Conservation (phyloP, 768 basidiomycete species). For the Podaxis sp. region DNA sequence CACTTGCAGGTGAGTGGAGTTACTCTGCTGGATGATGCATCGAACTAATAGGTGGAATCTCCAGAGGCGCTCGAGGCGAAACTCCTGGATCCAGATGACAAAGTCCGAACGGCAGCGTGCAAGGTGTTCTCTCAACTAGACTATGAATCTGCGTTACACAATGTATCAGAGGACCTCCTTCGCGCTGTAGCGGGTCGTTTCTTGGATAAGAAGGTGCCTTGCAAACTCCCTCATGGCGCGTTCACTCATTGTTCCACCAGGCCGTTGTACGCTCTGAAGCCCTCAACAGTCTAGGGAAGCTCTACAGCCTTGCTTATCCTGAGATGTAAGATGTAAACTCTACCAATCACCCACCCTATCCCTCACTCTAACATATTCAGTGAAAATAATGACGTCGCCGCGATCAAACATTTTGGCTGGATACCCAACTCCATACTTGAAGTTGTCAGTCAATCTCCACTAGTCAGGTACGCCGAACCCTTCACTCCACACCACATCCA, state of each 20-base stretch:
- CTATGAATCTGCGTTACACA: constrained; percentile 86
- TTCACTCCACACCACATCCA: background rate
- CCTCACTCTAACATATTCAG: constrained; percentile 33
- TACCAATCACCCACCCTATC: background rate
- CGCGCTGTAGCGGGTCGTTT: constrained; percentile 64
- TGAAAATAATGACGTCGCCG: constrained; percentile 71
- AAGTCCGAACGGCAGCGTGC: constrained; percentile 82
- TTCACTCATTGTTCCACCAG: constrained; percentile 24
- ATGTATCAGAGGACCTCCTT: constrained; percentile 63
- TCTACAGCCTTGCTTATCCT: constrained; percentile 79
- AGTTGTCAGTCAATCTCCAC: constrained; percentile 43
- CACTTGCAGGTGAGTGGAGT: constrained; percentile 65
- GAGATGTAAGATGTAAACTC: constrained; percentile 72
- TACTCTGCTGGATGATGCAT: background rate
- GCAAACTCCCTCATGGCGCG: background rate
- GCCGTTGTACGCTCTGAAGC: constrained; percentile 70
- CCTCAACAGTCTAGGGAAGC: constrained; percentile 64
- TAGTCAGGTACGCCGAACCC: constrained; percentile 49
- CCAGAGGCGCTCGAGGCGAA: constrained; percentile 60
- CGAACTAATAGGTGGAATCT: background rate
- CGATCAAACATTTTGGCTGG: constrained; percentile 84
- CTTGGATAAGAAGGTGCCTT: constrained; percentile 77
- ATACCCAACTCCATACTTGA: constrained; percentile 76
- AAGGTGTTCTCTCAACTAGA: constrained; percentile 78
- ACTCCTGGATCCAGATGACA: constrained; percentile 85